Evolutionary conservation across 2,329 filamentous ascomycete genomes (phyloP), one percentile per base, ranked within the genome.

Genomic region (Penicillium verrucosum): DNA sequence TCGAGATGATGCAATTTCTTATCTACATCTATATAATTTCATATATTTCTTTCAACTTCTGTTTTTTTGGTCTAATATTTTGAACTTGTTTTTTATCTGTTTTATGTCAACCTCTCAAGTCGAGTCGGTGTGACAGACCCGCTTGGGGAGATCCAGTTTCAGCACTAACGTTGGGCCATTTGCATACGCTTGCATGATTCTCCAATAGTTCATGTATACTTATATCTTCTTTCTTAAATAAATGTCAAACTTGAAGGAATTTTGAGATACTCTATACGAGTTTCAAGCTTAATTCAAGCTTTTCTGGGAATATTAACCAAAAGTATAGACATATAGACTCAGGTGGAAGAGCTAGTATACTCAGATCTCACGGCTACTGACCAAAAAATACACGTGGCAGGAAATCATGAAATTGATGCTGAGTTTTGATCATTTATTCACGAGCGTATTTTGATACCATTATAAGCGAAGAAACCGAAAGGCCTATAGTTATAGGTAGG

Each of bases 1-100:
- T 63, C 45, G 47, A 27, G 38, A 63, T 62, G 62, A 64, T 64
- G 61, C 58, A 62, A 59, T 48, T 23, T 11, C 27, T 29, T 25
- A 37, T 37, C 23, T 32, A 29, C 12, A 14, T 27, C 23, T 25
- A 25, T 40, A 50, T 16, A 10, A 44, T 51, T 29, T 18, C 18
- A 30, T 16, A 14, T 37, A 5, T 4, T 5, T 12, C 40, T 21
- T 21, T 21, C 21, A 8, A 18, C 48, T 18, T n/a, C 14, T 6
- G 3, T 21, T 21, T 4, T 32, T 52, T 29, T 18, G 16, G 3
- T 37, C 4, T 25, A 36, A 6, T 4, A 40, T 23, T 16, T 11
- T n/a, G 48, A 36, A 5, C 6, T n/a, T 46, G 32, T 18, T 18
- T 18, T 37, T 21, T 8, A n/a, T 46, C n/a, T 8, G 12, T 52